These are phyloP conservation scores for Glycine latifolia DNA, from an alignment of 306 rosid species.

Conservation along the genomic window DNA sequence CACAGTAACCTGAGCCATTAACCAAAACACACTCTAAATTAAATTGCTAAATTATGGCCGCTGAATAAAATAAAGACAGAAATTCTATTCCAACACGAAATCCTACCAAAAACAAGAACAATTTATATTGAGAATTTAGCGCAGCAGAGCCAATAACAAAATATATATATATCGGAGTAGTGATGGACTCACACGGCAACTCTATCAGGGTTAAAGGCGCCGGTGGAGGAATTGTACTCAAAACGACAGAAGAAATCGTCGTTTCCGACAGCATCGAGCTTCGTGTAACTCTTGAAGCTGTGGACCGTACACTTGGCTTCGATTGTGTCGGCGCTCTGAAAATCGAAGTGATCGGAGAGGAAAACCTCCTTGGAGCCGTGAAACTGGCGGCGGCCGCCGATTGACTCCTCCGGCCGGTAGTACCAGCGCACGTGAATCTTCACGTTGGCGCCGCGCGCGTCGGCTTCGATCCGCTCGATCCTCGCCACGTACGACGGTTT, in stretches of 20 bases:
- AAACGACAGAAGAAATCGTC: slow-evolving; percentile 99
- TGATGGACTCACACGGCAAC: slow-evolving; percentile 84
- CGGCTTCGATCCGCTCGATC: slow-evolving; percentile 96
- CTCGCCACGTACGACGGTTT: slow-evolving; percentile 94
- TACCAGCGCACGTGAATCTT: slow-evolving; percentile 92
- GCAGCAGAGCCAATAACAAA: background rate
- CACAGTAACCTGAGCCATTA: background rate
- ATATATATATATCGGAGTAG: slow-evolving; percentile 15
- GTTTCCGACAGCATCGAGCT: slow-evolving; percentile 96
- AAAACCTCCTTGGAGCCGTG: slow-evolving; percentile 97
- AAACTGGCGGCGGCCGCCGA: slow-evolving; percentile 98
- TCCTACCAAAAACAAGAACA: too few relatives aligned
- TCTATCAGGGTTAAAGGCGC: slow-evolving; percentile 95
- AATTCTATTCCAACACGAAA: too few relatives aligned
- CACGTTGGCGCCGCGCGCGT: slow-evolving; percentile 87
- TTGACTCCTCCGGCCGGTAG: slow-evolving; percentile 98
- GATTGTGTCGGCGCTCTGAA: slow-evolving; percentile 90
- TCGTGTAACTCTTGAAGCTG: slow-evolving; percentile 85
- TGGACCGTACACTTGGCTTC: slow-evolving; percentile 97
- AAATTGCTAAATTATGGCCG: background rate
- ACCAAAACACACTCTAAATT: slow-evolving; percentile 22
- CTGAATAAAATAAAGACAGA: slow-evolving; percentile 14
- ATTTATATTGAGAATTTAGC: slow-evolving; percentile 15
- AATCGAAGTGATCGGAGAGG: slow-evolving; percentile 89
- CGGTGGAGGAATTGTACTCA: slow-evolving; percentile 91